A percentile compares a stretch with the other conserved stretches of the same genome.
phyloP scores from a whole-genome alignment of 176 grass and related monocot species.

The Musa troglodytarum region DNA sequence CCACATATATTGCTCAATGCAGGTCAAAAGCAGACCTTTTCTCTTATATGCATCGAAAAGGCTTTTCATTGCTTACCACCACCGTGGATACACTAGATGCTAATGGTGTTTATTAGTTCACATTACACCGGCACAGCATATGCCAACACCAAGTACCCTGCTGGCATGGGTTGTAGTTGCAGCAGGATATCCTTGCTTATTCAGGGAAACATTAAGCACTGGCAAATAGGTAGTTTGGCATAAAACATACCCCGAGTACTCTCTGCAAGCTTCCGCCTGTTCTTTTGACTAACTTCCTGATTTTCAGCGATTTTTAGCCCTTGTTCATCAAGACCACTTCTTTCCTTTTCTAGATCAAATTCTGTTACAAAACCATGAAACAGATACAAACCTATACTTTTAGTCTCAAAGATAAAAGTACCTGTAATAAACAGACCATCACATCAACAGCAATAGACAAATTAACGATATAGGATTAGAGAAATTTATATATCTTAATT shows the following conservation, averaged over 20 bases:
- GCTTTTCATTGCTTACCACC: too few relatives aligned
- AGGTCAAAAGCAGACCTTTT: too few relatives aligned
- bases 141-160: too few relatives aligned
- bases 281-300: constrained; percentile 97
- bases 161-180: too few relatives aligned
- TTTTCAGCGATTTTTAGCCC: constrained; percentile 96
- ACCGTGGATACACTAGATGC: too few relatives aligned
- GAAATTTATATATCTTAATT: background rate
- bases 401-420: background rate
- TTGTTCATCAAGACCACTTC: constrained; percentile 91
- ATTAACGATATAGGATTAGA: background rate
- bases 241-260: constrained; percentile 47
- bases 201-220: background rate
- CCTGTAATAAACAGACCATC: background rate
- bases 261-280: constrained; percentile 91
- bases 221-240: background rate
- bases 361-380: constrained; percentile 27
- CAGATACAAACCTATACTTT: background rate
- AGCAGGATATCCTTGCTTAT: background rate
- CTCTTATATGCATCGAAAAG: too few relatives aligned
- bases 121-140: background rate
- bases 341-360: constrained; percentile 98
- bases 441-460: background rate
- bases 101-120: too few relatives aligned
- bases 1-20: too few relatives aligned